phyloP scores from a whole-genome alignment of 306 rosid genomes.

The Cucurbita maxima region DNA sequence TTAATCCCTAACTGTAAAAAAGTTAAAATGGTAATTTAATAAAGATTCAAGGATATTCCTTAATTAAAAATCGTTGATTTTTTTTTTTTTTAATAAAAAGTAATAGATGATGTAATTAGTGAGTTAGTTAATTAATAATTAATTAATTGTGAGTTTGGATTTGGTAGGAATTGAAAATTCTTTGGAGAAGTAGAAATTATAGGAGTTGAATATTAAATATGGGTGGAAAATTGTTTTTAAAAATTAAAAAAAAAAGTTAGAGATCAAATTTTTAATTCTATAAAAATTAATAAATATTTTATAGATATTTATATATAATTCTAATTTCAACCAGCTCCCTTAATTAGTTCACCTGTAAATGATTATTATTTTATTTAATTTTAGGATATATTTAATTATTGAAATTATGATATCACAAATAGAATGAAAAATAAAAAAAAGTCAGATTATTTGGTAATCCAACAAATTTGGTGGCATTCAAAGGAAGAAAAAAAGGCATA shows the following conservation, averaged over 20 bases:
- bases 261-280: no score
- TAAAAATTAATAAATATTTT: no score
- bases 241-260: no score
- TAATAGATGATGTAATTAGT: not conserved
- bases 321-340: not conserved
- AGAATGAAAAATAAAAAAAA: not conserved
- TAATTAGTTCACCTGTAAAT: not conserved
- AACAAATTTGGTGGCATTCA: not conserved
- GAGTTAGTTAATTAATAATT: not conserved
- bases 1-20: no score
- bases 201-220: not conserved
- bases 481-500: not conserved
- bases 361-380: not conserved
- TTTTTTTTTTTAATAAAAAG: no score
- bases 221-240: no score
- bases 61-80: not conserved
- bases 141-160: not conserved
- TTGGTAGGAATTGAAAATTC: not conserved
- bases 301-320: not conserved
- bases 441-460: slow-evolving; percentile 3
- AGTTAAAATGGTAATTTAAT: no score
- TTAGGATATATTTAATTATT: not conserved
- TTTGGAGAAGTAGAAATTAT: not conserved
- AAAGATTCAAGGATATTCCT: not conserved
- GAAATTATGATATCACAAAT: not conserved